These are phyloP conservation scores for Hemerocallis citrina DNA, from an alignment of 106 monocot genomes.

Conservation along the genomic window DNA sequence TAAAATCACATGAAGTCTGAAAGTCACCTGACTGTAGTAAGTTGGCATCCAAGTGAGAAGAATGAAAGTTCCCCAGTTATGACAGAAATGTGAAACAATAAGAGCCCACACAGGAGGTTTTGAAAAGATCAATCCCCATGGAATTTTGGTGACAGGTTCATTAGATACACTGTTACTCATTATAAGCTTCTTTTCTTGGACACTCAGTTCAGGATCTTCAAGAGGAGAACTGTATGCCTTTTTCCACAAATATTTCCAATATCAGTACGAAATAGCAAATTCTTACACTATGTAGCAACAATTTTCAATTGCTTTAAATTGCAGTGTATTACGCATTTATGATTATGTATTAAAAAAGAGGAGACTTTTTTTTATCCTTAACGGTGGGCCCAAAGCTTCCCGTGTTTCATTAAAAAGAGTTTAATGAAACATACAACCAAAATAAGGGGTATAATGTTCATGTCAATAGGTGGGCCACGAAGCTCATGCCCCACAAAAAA, in stretches of 20 bases:
- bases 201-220: constrained; percentile 67
- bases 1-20: not conserved
- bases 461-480: too few species aligned
- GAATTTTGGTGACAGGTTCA: constrained; percentile 66
- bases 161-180: constrained; percentile 21
- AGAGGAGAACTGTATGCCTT: constrained; percentile 85
- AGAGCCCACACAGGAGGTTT: constrained; percentile 92
- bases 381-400: too few species aligned
- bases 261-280: too few species aligned
- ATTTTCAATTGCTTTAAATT: too few species aligned
- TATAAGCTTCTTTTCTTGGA: constrained; percentile 58
- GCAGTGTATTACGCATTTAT: too few species aligned
- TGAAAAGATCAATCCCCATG: constrained; percentile 71
- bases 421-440: too few species aligned
- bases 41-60: constrained; percentile 99
- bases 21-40: constrained; percentile 75
- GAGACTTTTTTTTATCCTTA: too few species aligned
- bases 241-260: constrained; percentile 2
- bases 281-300: too few species aligned
- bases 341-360: too few species aligned
- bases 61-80: constrained; percentile 98
- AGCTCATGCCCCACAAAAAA: too few species aligned
- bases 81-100: constrained; percentile 80
- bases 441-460: too few species aligned
- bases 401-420: too few species aligned